Base-by-base conservation (phyloP, 257 asterid species). In the Vinca minor region DNA sequence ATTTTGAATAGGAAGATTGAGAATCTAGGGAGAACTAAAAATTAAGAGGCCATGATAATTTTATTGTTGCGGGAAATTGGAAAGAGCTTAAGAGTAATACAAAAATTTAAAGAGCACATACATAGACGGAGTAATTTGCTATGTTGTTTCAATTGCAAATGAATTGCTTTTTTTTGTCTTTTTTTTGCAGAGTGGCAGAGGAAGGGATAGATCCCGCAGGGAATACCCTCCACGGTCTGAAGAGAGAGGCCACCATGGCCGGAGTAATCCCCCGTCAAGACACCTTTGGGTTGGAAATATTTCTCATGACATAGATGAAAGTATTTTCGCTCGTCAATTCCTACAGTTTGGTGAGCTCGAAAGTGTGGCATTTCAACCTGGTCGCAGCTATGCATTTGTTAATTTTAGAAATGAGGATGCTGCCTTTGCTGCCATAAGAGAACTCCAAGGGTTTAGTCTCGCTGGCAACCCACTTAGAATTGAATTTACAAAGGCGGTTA, bases 401-500 rank as follows among this genome's bases (percentile, higher is more conserved):
- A 91, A 91, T 73, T 91, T 62, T 68, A 79, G 46, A 76, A 73
- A 71, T 31, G 96, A 77, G 9, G 90, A 81, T 67, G 94, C 85
- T 23, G 98, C 98, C 62, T 86, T 76, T 74, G 87, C 85, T 72
- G 98, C 98, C 18, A 69, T 88, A n/a, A 81, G 78, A 70, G 92
- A 83, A 78, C 98, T 91, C 77, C 90, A 88, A 78, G 98, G 94
- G 57, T 91, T 76, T 79, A 78, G 52, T 74, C 54, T 91, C 65
- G 95, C 76, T 71, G 98, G 96, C 81, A 84, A 83, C 77, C 81
- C 96, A 18, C 83, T 91, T 86, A 91, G 75, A 76, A 83, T 91
- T 82, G 94, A 91, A 84, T 91, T 86, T 84, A 78, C 98, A 46
- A 91, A 88, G 96, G 90, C 90, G 98, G 98, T 91, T 91, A 91